A percentile compares a stretch with the other conserved stretches of the same genome.
Evolutionary conservation across 2,329 filamentous ascomycete genomes (phyloP).

Genomic region (Hypoxylon sp.): DNA sequence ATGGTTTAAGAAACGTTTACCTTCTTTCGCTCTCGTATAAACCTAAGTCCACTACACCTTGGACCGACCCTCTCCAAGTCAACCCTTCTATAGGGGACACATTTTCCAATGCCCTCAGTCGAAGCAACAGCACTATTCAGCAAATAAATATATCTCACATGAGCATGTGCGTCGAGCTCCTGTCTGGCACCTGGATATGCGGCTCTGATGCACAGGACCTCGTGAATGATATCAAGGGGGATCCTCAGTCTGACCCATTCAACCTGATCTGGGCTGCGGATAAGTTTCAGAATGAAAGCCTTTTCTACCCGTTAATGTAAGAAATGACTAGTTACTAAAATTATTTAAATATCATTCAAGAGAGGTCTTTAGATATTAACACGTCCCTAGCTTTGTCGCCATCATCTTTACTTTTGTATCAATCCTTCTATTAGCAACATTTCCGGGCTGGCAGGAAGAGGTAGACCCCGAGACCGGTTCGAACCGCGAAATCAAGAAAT

Average conservation of each 20-base stretch:
- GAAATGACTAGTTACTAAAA: not conserved
- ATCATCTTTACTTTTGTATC: slow-evolving; percentile 4
- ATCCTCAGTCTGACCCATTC: slow-evolving; percentile 1
- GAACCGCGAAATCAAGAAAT: not conserved
- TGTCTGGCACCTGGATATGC: not conserved
- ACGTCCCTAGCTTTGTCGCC: not conserved
- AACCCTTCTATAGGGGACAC: not conserved
- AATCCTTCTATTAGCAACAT: slow-evolving; percentile 3
- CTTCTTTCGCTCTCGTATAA: slow-evolving; percentile 6
- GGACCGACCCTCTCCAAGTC: slow-evolving; percentile 4
- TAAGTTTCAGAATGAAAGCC: slow-evolving; percentile 1
- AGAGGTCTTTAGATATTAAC: not conserved
- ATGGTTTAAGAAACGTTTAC: slow-evolving; percentile 3
- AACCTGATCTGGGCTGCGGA: not conserved
- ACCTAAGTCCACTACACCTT: not conserved
- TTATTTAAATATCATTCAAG: not conserved
- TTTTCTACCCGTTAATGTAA: not conserved
- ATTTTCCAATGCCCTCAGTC: not conserved
- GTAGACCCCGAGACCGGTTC: not conserved
- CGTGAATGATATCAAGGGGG: not conserved
- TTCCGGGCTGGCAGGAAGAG: slow-evolving; percentile 6
- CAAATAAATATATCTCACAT: slow-evolving; percentile 6
- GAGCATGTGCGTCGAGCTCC: not conserved
- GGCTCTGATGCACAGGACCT: slow-evolving; percentile 1
- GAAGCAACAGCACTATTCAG: not conserved